A percentile compares a stretch with the other conserved stretches of the same genome.
Conservation (phyloP, 352 stramenopile genomes). For the Blastocystis hominis region DNA sequence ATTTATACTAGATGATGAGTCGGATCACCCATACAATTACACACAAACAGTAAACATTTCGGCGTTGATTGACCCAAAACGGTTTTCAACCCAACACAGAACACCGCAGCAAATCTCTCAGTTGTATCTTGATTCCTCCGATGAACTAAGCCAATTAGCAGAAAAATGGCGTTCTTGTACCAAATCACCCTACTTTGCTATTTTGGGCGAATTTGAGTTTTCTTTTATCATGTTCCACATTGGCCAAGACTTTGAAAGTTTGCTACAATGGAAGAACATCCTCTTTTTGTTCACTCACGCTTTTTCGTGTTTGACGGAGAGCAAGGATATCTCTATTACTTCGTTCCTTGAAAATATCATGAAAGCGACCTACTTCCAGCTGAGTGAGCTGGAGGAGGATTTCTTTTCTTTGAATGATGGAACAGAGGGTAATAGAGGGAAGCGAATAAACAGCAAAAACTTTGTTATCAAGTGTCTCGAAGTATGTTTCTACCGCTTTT, state of each 20-base stretch:
- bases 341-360: neutral
- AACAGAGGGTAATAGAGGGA: neutral
- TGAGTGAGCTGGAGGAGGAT: constrained; percentile 23
- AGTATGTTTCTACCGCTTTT: neutral
- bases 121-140: constrained; percentile 7
- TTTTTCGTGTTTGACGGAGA: neutral
- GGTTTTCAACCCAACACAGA: neutral
- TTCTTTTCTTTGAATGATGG: constrained; percentile 15
- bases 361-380: constrained; percentile 1
- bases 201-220: constrained; percentile 24
- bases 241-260: constrained; percentile 30
- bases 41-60: constrained; percentile 11
- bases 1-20: constrained; percentile 9
- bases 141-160: neutral
- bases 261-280: constrained; percentile 50
- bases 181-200: neutral
- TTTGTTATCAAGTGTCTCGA: constrained; percentile 34
- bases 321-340: neutral
- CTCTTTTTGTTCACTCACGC: constrained; percentile 14
- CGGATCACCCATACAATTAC: neutral
- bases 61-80: neutral
- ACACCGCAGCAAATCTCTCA: neutral
- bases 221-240: constrained; percentile 42
- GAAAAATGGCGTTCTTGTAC: neutral
- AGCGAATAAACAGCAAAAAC: neutral